These are phyloP conservation scores for Coffea eugenioides DNA, from an alignment of 257 asterid species.

Conservation along the genomic window DNA sequence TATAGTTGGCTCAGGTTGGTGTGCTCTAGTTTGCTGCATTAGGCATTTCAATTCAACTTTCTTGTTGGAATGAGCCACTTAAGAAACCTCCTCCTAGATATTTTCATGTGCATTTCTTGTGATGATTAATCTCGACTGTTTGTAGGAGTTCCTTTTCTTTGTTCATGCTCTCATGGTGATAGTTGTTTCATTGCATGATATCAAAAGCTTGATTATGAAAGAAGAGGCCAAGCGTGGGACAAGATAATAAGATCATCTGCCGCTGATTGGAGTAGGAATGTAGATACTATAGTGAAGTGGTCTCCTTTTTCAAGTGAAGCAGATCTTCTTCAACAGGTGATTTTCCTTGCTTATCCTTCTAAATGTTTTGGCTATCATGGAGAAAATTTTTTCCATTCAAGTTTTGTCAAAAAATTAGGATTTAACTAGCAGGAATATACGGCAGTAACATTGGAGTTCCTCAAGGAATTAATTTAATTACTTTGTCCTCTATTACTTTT, in stretches of 20 bases:
- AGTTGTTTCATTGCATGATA: not conserved
- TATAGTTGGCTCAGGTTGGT: not conserved
- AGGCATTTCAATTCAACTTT: not conserved
- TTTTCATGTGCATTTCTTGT: not conserved
- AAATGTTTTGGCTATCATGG: not conserved
- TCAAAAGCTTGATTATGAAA: conserved; percentile 64
- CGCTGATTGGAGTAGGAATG: conserved; percentile 57
- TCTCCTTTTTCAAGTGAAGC: conserved; percentile 87
- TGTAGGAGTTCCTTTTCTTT: not conserved
- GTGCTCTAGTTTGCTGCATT: not conserved
- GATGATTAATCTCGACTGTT: not conserved
- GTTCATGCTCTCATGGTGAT: conserved; percentile 1
- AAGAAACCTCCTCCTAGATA: not conserved
- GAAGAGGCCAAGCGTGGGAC: conserved; percentile 45
- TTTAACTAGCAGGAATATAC: not conserved
- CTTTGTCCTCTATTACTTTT: not conserved
- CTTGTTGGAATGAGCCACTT: not conserved
- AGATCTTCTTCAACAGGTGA: conserved; percentile 87
- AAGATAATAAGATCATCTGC: conserved; percentile 42
- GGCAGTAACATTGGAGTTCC: not conserved
- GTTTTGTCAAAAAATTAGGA: not conserved
- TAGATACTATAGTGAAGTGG: conserved; percentile 81
- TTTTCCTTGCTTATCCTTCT: conserved; percentile 11
- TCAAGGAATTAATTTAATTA: not conserved
- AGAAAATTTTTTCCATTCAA: too few relatives aligned